Evolutionary conservation across 768 basidiomycete genomes (phyloP), one percentile per base, ranked within the genome.

Genomic region (Xerocomus potaroensis): DNA sequence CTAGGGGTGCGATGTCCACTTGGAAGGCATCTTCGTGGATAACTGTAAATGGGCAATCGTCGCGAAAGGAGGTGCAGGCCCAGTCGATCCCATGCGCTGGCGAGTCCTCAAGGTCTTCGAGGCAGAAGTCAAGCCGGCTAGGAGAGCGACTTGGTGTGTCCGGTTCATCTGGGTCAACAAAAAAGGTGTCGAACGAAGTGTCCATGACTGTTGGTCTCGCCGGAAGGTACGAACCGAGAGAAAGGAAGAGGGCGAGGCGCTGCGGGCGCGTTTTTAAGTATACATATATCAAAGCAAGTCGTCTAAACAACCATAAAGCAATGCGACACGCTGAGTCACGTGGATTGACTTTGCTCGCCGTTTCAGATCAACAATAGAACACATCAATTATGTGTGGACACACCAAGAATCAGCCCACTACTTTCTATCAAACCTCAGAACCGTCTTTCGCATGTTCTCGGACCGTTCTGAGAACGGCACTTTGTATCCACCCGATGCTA

Each of bases 91-190:
- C 41, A 18, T 48, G 18, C n/a, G 23, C 41, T 18, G 40, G 50
- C 32, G 41, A 24, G 31, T 33, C 21, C n/a, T 42, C 45, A 8
- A 7, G 16, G 10, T 30, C 43, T 10, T 50, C 41, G 26, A 49
- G 16, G 42, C 62, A 59, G 31, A 77, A 77, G 38, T 74, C 74
- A 8, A 79, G 67, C 36, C 74, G 75, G 51, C 74, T 81, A 23
- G 68, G 65, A 41, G 77, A 75, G 26, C 76, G 73, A 53, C 65
- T 62, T 27, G 75, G 73, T n/a, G 35, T 27, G 14, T 15, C 45
- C 8, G 46, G 39, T 18, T 50, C 55, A 9, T 60, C 55, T 3
- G 38, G 39, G 5, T 55, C 55, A 19, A 59, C 63, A 9, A 26
- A 41, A 9, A 21, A 19, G 21, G 19, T 23, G 5, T 49, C 48